Evolutionary conservation across 257 asterid species (phyloP).

Genomic region (Scutellaria minor): DNA sequence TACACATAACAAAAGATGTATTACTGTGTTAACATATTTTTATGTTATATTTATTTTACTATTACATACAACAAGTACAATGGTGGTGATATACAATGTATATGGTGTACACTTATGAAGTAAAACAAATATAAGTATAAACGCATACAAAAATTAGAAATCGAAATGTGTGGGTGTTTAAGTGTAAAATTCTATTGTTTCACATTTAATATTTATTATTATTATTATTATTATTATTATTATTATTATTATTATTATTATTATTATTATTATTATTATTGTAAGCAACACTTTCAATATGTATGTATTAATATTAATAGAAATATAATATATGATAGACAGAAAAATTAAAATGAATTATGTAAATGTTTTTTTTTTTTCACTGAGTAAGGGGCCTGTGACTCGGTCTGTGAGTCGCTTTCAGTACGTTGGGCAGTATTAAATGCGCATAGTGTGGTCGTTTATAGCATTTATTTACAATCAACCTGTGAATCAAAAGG

Average conservation of each 20-base stretch:
- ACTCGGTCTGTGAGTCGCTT: conserved; percentile 27
- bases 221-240: too few species aligned
- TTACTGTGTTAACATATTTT: not conserved
- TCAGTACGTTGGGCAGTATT: conserved; percentile 38
- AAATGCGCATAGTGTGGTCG: conserved; percentile 38
- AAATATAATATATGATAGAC: not conserved
- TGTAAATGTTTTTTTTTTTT: too few species aligned
- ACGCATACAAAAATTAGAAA: not conserved
- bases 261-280: too few species aligned
- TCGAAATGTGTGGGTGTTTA: not conserved
- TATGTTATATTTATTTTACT: too few species aligned
- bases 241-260: too few species aligned
- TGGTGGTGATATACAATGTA: not conserved
- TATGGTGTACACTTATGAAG: not conserved
- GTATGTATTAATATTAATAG: not conserved
- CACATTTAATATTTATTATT: too few species aligned
- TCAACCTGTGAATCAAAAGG: conserved; percentile 21
- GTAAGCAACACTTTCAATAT: not conserved
- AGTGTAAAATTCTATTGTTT: not conserved
- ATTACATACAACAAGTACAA: not conserved
- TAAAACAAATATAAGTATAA: not conserved
- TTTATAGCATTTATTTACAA: conserved; percentile 38
- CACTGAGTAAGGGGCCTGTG: not conserved
- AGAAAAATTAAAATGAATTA: not conserved
- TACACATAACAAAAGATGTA: too few species aligned